Base-by-base conservation (phyloP, 805 yeast species). In the Metschnikowia lachancei region DNA sequence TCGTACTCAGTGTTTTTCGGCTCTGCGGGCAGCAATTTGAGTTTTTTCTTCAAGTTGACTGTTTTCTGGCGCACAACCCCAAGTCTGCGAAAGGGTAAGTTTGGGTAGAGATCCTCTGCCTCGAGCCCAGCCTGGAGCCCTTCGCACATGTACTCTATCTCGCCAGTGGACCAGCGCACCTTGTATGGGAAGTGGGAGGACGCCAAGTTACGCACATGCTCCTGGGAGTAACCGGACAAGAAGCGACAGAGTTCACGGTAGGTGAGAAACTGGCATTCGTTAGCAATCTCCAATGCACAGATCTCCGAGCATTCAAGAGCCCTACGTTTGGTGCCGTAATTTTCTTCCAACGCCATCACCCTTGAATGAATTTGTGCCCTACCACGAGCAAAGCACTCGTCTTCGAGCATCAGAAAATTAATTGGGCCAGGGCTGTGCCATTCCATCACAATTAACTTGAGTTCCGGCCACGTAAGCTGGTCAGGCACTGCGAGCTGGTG, bases 391-490 rank as follows among this genome's bases (percentile, higher is more conserved):
- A 53, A 53, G 17, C 53, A 53, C 38, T 55, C 57, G 9, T 51
- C 40, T 18, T 50, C 53, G 11, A 55, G 44, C 39, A 29, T 32
- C 34, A 35, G 40, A 32, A 49, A 43, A 33, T 55, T 50, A 31
- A 53, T 47, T 3, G 46, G 47, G 3, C 49, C 39, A 1, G 41
- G 34, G 16, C 43, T 45, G 40, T 48, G 41, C 58, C 58, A 55
- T 38, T 51, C 52, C 44, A 39, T 48, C n/a, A 55, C 50, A n/a
- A 55, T 41, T 36, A 55, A 42, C 20, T 45, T 45, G 14, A 53
- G 42, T 34, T 55, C 58, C 0, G 55, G 54, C 37, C 39, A 33
- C 13, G 58, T 53, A 24, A 54, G 41, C 24, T 36, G 36, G 3
- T 14, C 33, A 9, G 45, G 49, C 4, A 46, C 26, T n/a, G 16